phyloP scores from a whole-genome alignment of 2,329 filamentous ascomycete species.

The Beauveria caledonica region DNA sequence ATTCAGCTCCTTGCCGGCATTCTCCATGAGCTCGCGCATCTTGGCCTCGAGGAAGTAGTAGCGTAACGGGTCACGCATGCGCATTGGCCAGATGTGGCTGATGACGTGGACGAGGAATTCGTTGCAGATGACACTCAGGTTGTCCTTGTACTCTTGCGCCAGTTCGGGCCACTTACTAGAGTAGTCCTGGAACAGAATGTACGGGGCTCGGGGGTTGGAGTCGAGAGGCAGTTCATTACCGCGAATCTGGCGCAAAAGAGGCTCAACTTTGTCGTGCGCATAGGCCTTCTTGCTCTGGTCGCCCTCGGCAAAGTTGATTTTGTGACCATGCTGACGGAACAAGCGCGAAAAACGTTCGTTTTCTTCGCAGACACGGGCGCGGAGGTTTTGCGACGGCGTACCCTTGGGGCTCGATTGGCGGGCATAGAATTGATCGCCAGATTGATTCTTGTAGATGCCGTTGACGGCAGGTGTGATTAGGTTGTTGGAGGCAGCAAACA shows the following conservation, averaged over 20 bases:
- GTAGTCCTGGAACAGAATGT: conserved; percentile 47
- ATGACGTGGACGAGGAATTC: conserved; percentile 45
- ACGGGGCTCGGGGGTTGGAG: conserved; percentile 43
- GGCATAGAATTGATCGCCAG: conserved; percentile 43
- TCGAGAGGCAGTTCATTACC: conserved; percentile 46
- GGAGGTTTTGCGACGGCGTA: conserved; percentile 42
- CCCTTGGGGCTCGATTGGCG: conserved; percentile 40
- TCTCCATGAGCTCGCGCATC: conserved; percentile 38
- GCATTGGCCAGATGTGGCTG: conserved; percentile 40
- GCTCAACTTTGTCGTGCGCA: conserved; percentile 39
- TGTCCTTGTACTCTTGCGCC: conserved; percentile 46
- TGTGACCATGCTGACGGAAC: conserved; percentile 42
- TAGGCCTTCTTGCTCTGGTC: conserved; percentile 39
- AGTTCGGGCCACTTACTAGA: conserved; percentile 44
- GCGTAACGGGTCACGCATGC: conserved; percentile 43
- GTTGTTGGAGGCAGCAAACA: conserved; percentile 44
- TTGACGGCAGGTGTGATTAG: conserved; percentile 46
- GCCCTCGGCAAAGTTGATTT: conserved; percentile 34
- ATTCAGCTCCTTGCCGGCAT: conserved; percentile 37
- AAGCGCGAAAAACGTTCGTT: conserved; percentile 40
- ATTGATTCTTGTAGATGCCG: conserved; percentile 48
- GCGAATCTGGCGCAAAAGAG: conserved; percentile 40
- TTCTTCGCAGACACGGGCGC: conserved; percentile 42
- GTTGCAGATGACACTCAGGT: conserved; percentile 44
- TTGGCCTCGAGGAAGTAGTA: conserved; percentile 40